Evolutionary conservation across 495 filamentous ascomycete genomes (phyloP), one percentile per base, ranked within the genome.

Genomic region (Aspergillus heteromorphus): DNA sequence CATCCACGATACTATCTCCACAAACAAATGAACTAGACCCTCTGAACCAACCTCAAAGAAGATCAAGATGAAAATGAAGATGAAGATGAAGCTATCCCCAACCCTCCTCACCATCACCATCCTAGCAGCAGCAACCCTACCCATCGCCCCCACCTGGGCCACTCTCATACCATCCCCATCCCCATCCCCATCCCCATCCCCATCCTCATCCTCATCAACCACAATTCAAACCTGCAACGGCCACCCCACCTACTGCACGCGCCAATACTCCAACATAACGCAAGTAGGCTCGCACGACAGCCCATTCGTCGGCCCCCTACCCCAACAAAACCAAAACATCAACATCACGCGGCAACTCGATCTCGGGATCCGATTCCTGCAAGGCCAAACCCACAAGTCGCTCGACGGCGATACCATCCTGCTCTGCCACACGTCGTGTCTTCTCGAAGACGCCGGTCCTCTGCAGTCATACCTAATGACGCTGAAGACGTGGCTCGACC

Each of bases 231-330:
- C 62, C 56, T 89, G 87, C 73, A 91, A 91, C 63, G 87, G 87
- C 70, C 82, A 78, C 27, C 70, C 82, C 2, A 66, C 75, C 41
- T 79, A 86, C 53, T 89, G 86, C 69, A 61, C 63, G 43, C 79
- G 80, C 13, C 65, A 72, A 6, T 89, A 87, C 73, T 81, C 76
- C 63, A 82, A 85, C 49, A 71, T 89, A 56, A 85, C 85, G 1
- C 77, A 85, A 58, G 74, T 89, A 61, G 87, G 86, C 17, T 79
- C 86, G 21, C 87, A 91, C 66, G 80, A 89, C 65, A 79, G 78
- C 27, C 64, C 86, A 49, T 89, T 89, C 62, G 78, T 88, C 34
- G 77, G 77, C 25, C 74, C 79, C 49, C 73, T 80, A 14, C 68
- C 80, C 6, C 73, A 80, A 16, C 83, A 86, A 2, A 88, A 89